These are phyloP conservation scores for Penicillium rolfsii DNA, from an alignment of 2,329 filamentous ascomycete genomes.

Conservation along the genomic window DNA sequence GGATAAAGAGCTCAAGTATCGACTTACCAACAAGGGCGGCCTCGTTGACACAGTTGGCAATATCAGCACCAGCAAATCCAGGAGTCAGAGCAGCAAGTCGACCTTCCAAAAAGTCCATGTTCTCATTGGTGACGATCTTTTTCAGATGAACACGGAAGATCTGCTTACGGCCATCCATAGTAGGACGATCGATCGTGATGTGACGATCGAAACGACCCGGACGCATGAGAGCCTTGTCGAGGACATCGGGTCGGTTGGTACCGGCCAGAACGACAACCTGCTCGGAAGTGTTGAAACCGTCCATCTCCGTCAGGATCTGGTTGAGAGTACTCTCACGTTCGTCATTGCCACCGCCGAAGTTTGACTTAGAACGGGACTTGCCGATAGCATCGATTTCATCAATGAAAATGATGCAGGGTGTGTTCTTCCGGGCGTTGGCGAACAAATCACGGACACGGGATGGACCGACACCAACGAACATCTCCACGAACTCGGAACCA, in stretches of 20 bases:
- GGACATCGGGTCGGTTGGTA: slow-evolving; percentile 91
- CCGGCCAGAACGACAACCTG: slow-evolving; percentile 96
- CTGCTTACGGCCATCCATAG: slow-evolving; percentile 93
- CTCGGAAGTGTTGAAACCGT: slow-evolving; percentile 95
- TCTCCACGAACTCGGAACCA: slow-evolving; percentile 98
- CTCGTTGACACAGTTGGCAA: slow-evolving; percentile 98
- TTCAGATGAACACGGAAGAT: slow-evolving; percentile 94
- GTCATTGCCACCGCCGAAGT: slow-evolving; percentile 89
- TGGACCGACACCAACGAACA: slow-evolving; percentile 98
- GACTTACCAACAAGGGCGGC: slow-evolving; percentile 87
- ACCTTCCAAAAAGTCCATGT: slow-evolving; percentile 83
- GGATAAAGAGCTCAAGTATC: neutral
- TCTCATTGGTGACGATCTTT: slow-evolving; percentile 92
- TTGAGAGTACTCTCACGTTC: slow-evolving; percentile 97
- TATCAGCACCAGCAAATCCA: slow-evolving; percentile 96
- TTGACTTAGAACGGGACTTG: slow-evolving; percentile 80
- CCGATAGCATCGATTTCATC: slow-evolving; percentile 99
- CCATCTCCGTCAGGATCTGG: slow-evolving; percentile 98
- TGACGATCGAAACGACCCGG: slow-evolving; percentile 97
- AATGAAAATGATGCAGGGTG: slow-evolving; percentile 98
- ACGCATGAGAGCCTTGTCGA: slow-evolving; percentile 94
- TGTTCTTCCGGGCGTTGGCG: slow-evolving; percentile 89
- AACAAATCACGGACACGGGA: slow-evolving; percentile 95
- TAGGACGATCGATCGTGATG: slow-evolving; percentile 91
- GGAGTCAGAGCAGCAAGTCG: slow-evolving; percentile 90